These are phyloP conservation scores for Rhazya stricta DNA, from an alignment of 257 asterid genomes.

Conservation along the genomic window DNA sequence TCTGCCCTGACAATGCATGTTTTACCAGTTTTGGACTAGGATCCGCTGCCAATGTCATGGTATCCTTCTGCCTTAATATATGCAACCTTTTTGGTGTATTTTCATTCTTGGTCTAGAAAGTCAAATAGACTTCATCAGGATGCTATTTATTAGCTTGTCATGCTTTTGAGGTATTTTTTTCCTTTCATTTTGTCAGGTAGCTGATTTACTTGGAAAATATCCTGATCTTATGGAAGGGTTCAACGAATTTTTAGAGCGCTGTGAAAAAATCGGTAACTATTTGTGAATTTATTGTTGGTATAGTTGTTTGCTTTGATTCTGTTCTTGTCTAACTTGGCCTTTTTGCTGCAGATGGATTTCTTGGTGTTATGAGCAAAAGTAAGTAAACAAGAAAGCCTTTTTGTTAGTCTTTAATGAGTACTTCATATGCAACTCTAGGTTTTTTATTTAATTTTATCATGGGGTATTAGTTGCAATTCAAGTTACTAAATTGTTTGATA, in stretches of 20 bases:
- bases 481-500: background rate
- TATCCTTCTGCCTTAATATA: background rate
- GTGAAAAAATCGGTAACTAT: slow-evolving; percentile 72
- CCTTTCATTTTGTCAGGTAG: slow-evolving; percentile 48
- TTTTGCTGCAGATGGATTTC: slow-evolving; percentile 78
- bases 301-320: slow-evolving; percentile 6
- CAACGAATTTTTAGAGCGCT: slow-evolving; percentile 75
- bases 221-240: slow-evolving; percentile 96
- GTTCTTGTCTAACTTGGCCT: slow-evolving; percentile 31
- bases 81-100: background rate
- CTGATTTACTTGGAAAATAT: slow-evolving; percentile 75
- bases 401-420: slow-evolving; percentile 10
- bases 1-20: background rate
- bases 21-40: background rate
- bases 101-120: background rate
- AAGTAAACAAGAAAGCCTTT: slow-evolving; percentile 28
- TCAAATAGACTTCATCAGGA: background rate
- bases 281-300: slow-evolving; percentile 17
- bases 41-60: background rate
- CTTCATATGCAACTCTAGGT: background rate
- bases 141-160: background rate
- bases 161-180: background rate
- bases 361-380: slow-evolving; percentile 95
- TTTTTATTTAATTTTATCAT: background rate
- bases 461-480: background rate